Conservation (phyloP, 2,329 filamentous ascomycete genomes). For the Incumbomyces lentus region DNA sequence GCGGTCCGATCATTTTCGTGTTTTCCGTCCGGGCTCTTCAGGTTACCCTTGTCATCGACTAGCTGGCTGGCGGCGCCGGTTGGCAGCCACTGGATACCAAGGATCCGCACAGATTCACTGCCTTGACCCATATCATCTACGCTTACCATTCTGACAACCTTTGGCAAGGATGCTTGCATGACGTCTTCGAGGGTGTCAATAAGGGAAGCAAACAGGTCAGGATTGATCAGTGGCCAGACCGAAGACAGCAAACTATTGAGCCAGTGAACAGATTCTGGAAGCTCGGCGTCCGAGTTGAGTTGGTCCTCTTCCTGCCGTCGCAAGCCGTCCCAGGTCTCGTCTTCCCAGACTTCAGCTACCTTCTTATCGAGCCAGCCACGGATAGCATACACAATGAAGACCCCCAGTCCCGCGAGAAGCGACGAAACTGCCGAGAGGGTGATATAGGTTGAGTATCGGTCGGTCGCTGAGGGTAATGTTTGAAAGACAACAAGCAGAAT, state of each 20-base stretch:
- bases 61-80: conserved; percentile 57
- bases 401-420: conserved; percentile 18
- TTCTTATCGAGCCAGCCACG: conserved; percentile 53
- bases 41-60: conserved; percentile 48
- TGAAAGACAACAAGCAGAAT: conserved; percentile 7
- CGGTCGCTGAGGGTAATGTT: neutral
- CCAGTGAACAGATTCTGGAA: conserved; percentile 60
- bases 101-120: conserved; percentile 58
- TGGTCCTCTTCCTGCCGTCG: conserved; percentile 33
- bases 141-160: conserved; percentile 61
- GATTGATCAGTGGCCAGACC: conserved; percentile 66
- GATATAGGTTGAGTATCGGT: conserved; percentile 5
- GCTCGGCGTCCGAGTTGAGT: conserved; percentile 26
- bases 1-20: conserved; percentile 43
- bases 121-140: conserved; percentile 68
- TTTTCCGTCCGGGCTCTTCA: conserved; percentile 34
- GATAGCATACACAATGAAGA: conserved; percentile 34
- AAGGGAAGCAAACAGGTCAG: conserved; percentile 59
- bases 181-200: conserved; percentile 66
- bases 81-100: conserved; percentile 62
- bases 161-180: conserved; percentile 66
- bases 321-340: conserved; percentile 59
- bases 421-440: conserved; percentile 9
- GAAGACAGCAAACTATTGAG: conserved; percentile 58
- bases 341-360: conserved; percentile 53